Evolutionary conservation across 2,329 filamentous ascomycete species (phyloP), one percentile per base, ranked within the genome.

Genomic region (Ascochyta fabae): DNA sequence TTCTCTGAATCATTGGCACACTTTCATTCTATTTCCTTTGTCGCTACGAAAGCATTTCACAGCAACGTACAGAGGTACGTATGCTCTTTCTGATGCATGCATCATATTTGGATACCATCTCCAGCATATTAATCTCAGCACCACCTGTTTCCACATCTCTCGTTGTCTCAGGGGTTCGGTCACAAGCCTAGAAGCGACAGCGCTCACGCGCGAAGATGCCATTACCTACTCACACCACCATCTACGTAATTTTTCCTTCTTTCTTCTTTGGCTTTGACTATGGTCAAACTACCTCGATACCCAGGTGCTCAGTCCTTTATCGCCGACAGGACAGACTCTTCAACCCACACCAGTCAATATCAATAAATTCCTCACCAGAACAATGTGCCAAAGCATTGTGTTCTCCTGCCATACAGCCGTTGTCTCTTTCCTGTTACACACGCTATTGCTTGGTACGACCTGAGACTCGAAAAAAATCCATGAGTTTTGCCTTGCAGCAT

Each of bases 161-260:
- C 15, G 40, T 44, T 29, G 9, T 40, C 34, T 19, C 23, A 34
- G n/a, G 41, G 29, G 22, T 46, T 19, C 35, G 33, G 35, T n/a
- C 29, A 46, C 29, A 40, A 29, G 40, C 23, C 45, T 49, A 55
- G 52, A 49, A 41, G 45, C 36, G 16, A 49, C 16, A 26, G 40
- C 45, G 52, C 40, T 49, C 46, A 49, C 41, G 41, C 46, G 29
- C 47, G n/a, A 43, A 46, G 22, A 42, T 50, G 48, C 44, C 44
- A 39, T 13, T 22, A 44, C 12, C 13, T 33, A 16, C n/a, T 41
- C 29, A 29, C 27, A 39, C 38, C 29, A 38, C 23, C 33, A 31
- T 16, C 43, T 41, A 15, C 36, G 12, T 47, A 50, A 45, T 43
- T 1, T 23, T 22, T 19, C 19, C 10, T 38, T 38, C 24, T 41